Base-by-base conservation (phyloP, 345 rosid genomes). In the Hibiscus trionum region DNA sequence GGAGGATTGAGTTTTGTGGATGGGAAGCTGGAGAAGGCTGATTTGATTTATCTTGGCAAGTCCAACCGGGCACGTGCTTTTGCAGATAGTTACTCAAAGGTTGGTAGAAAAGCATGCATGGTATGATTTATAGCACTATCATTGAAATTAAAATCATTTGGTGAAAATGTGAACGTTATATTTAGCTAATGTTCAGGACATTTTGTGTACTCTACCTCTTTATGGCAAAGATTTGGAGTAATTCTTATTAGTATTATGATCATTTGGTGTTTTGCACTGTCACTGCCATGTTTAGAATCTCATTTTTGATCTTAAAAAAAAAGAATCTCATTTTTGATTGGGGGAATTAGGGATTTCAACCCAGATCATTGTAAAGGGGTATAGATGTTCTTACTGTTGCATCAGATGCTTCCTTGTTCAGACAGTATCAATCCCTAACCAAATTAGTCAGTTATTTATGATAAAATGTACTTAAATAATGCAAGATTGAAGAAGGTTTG, bases 1-100 rank as follows among this genome's bases (percentile, higher is more conserved):
- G 96, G 89, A 72, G 93, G 96, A 71, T 75, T 95, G 77, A 90
- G 78, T 76, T 84, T 90, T 80, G 87, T 76, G 60, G 96, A 90
- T 70, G 98, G 96, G 71, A 90, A 81, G 80, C 86, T 92, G 71
- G 93, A 87, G 81, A 89, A 78, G 57, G 96, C 93, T 50, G 98
- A 95, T 81, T 75, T 92, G 69, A 84, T 84, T 69, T 95, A 86
- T 76, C 83, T 85, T 47, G 88, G 91, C 76, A 85, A 83, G 77
- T 63, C 84, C 73, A 89, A 90, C 73, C 82, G 86, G 75, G 86
- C 93, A 5, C 91, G 98, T 37, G 88, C 96, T 35, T 95, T 88
- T 75, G 94, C 99, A 47, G 99, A 95, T 74, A 92, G 93, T 80
- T 92, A 86, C 83, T 95, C 99, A 62, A 95, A 95, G 99, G 97